phyloP scores from a whole-genome alignment of 768 basidiomycete genomes.

The Scleroderma bovista region DNA sequence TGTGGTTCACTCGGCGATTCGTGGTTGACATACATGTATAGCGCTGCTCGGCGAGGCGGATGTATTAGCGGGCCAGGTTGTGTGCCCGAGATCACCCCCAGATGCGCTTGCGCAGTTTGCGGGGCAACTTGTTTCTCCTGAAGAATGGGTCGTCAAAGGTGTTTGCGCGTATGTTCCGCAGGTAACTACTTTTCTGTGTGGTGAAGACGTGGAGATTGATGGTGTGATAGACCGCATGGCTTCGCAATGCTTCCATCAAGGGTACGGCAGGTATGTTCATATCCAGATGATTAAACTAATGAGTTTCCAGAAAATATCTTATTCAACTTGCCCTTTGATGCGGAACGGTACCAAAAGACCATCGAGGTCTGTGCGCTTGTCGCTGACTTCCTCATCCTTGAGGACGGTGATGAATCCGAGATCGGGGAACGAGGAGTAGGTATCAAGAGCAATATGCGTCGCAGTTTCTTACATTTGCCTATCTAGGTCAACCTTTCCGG shows the following conservation, averaged over 20 bases:
- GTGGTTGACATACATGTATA: slow-evolving; percentile 13
- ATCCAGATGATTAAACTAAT: not conserved
- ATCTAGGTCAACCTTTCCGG: slow-evolving; percentile 34
- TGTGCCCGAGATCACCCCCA: slow-evolving; percentile 77
- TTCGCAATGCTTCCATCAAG: slow-evolving; percentile 66
- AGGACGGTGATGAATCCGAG: slow-evolving; percentile 84
- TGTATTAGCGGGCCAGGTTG: slow-evolving; percentile 66
- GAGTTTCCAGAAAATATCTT: slow-evolving; percentile 56
- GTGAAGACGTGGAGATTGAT: not conserved
- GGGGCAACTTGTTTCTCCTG: slow-evolving; percentile 33
- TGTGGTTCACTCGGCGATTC: slow-evolving; percentile 4
- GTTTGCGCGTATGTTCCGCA: slow-evolving; percentile 83
- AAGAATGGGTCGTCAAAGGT: slow-evolving; percentile 69
- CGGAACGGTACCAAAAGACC: slow-evolving; percentile 69
- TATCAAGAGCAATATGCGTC: not conserved
- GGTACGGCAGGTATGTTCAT: slow-evolving; percentile 24
- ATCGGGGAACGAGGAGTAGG: slow-evolving; percentile 80
- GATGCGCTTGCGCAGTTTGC: slow-evolving; percentile 61
- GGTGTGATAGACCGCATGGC: slow-evolving; percentile 47
- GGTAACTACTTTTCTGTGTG: slow-evolving; percentile 28
- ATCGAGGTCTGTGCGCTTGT: slow-evolving; percentile 73
- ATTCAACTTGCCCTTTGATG: slow-evolving; percentile 71
- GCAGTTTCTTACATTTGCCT: not conserved
- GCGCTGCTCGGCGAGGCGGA: slow-evolving; percentile 88
- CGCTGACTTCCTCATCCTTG: slow-evolving; percentile 73